Percentiles rank a stretch among this genome's conserved stretches.
Evolutionary conservation across 73 alveolate genomes (phyloP).

Genomic region (Paramecium octaurelia): DNA sequence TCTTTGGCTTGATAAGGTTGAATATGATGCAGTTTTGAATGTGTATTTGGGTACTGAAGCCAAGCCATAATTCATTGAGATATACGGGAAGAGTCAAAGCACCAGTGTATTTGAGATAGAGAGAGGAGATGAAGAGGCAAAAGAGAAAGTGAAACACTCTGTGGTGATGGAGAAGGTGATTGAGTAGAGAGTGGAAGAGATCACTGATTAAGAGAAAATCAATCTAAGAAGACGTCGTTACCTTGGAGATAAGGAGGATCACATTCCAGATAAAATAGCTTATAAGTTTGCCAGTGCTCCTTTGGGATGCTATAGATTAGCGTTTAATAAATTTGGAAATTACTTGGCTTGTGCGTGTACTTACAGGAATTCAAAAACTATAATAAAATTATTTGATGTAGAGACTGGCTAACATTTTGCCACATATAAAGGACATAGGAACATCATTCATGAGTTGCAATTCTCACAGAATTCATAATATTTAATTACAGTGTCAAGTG

Average conservation of each 20-base stretch:
- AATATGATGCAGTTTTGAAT: slow-evolving; percentile 66
- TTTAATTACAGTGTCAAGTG: slow-evolving; percentile 86
- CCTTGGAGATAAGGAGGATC: slow-evolving; percentile 81
- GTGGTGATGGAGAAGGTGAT: background rate
- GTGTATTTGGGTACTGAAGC: background rate
- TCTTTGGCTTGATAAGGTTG: slow-evolving; percentile 71
- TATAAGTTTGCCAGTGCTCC: slow-evolving; percentile 87
- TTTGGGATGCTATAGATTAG: slow-evolving; percentile 90
- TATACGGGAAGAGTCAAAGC: background rate
- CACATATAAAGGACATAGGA: slow-evolving; percentile 92
- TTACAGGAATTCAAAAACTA: slow-evolving; percentile 82
- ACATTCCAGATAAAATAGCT: slow-evolving; percentile 81
- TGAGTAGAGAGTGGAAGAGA: slow-evolving; percentile 25
- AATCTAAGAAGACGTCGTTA: slow-evolving; percentile 80
- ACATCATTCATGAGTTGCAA: slow-evolving; percentile 88
- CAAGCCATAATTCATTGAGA: background rate
- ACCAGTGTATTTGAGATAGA: slow-evolving; percentile 60
- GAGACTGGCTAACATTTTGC: slow-evolving; percentile 80
- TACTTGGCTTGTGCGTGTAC: slow-evolving; percentile 97
- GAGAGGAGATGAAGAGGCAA: slow-evolving; percentile 40
- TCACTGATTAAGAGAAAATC: slow-evolving; percentile 57
- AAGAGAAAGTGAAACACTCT: background rate
- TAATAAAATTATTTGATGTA: slow-evolving; percentile 85
- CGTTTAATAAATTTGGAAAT: slow-evolving; percentile 88
- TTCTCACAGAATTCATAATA: slow-evolving; percentile 88